Conservation (phyloP, 148 eudicot genomes). For the Arbutus unedo region DNA sequence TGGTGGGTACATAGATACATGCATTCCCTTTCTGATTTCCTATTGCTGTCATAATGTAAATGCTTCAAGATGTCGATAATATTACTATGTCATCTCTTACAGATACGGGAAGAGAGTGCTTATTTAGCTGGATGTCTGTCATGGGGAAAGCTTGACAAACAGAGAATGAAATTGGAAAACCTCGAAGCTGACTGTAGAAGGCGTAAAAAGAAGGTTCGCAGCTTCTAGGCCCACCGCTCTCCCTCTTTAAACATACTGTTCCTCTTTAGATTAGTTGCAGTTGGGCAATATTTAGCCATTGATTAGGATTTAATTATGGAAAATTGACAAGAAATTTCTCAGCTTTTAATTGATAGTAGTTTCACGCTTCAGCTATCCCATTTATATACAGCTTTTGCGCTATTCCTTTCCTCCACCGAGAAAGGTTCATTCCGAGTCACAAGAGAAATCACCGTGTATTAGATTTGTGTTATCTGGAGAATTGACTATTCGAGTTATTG, state of each 20-base stretch:
- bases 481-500: not conserved
- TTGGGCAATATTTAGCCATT: not conserved
- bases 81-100: constrained; percentile 19
- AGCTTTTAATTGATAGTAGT: not conserved
- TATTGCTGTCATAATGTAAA: not conserved
- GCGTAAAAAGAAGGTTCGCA: constrained; percentile 52
- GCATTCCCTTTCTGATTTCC: not conserved
- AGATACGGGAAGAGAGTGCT: constrained; percentile 70
- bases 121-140: constrained; percentile 55
- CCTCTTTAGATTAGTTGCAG: not conserved
- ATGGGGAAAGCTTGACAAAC: constrained; percentile 38
- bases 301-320: not conserved
- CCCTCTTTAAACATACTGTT: constrained; percentile 1
- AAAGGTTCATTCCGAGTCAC: no score
- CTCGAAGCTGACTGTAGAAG: constrained; percentile 53
- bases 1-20: not conserved
- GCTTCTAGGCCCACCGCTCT: constrained; percentile 8
- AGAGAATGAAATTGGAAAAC: constrained; percentile 40
- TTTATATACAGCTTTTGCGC: not conserved
- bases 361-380: not conserved
- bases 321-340: not conserved
- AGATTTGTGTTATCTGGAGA: not conserved
- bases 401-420: no score
- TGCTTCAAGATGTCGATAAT: not conserved
- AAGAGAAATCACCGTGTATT: not conserved